These are phyloP conservation scores for Lagenidium giganteum DNA, from an alignment of 352 stramenopile genomes.

Conservation along the genomic window DNA sequence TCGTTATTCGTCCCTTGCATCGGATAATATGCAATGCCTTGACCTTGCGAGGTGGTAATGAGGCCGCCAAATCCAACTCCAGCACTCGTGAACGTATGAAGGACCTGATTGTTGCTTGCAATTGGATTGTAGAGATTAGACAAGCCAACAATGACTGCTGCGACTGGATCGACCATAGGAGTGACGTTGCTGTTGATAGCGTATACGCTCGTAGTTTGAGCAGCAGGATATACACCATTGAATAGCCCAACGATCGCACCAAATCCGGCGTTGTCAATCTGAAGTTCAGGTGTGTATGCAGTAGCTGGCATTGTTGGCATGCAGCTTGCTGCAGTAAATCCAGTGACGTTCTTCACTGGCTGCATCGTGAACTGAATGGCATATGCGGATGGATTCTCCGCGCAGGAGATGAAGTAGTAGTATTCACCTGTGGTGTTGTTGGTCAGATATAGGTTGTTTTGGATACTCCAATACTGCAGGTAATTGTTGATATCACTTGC, in stretches of 20 bases:
- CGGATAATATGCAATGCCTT: slow-evolving; percentile 5
- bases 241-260: slow-evolving; percentile 4
- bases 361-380: slow-evolving; percentile 12
- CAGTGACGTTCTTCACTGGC: slow-evolving; percentile 4
- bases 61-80: slow-evolving; percentile 6
- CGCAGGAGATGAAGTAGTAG: slow-evolving; percentile 16
- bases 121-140: slow-evolving; percentile 7
- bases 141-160: slow-evolving; percentile 1
- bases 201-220: slow-evolving; percentile 3
- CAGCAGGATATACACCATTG: slow-evolving; percentile 1
- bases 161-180: slow-evolving; percentile 3
- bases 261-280: slow-evolving; percentile 5
- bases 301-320: slow-evolving; percentile 9
- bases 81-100: slow-evolving; percentile 7
- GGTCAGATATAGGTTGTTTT: slow-evolving; percentile 19
- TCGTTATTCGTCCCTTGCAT: slow-evolving; percentile 10
- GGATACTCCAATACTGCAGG: slow-evolving; percentile 19
- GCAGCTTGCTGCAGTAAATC: slow-evolving; percentile 6
- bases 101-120: slow-evolving; percentile 4
- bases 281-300: slow-evolving; percentile 10
- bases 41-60: slow-evolving; percentile 8
- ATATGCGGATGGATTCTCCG: slow-evolving; percentile 15
- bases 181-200: slow-evolving; percentile 5
- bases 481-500: slow-evolving; percentile 18
- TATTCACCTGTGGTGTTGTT: slow-evolving; percentile 18